phyloP scores from a whole-genome alignment of 1,284 basidiomycete genomes.

The Boletus semigastroideus region DNA sequence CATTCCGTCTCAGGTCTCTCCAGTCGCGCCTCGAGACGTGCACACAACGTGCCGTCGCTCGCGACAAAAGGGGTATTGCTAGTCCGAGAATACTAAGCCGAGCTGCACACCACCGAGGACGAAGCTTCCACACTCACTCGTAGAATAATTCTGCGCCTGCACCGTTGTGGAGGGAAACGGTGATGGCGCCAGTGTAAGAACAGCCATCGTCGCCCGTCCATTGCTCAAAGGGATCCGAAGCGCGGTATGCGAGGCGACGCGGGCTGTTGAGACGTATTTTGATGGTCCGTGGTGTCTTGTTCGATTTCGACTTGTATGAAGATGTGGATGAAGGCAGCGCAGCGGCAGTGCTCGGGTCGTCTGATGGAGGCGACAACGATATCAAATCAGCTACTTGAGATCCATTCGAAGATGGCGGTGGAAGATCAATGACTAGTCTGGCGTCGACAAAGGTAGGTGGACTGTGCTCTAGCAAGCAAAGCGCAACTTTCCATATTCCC shows the following conservation, averaged over 20 bases:
- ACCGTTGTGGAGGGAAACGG: slow-evolving; percentile 39
- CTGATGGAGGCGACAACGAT: slow-evolving; percentile 16
- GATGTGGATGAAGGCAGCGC: background rate
- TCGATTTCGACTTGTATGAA: slow-evolving; percentile 1
- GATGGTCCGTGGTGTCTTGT: slow-evolving; percentile 12
- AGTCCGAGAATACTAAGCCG: background rate
- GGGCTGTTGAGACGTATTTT: slow-evolving; percentile 18
- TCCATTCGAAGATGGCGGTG: slow-evolving; percentile 8
- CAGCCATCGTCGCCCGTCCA: slow-evolving; percentile 20
- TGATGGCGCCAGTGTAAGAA: slow-evolving; percentile 27
- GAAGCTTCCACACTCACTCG: slow-evolving; percentile 42
- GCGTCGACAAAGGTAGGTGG: slow-evolving; percentile 60
- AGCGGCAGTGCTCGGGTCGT: background rate
- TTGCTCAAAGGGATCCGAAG: slow-evolving; percentile 1
- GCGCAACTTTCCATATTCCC: slow-evolving; percentile 51
- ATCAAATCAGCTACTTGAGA: slow-evolving; percentile 11
- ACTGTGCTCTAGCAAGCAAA: slow-evolving; percentile 57
- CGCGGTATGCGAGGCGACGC: slow-evolving; percentile 20
- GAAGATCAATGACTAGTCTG: slow-evolving; percentile 50
- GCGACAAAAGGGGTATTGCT: slow-evolving; percentile 60
- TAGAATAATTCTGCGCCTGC: slow-evolving; percentile 51
- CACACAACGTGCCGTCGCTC: slow-evolving; percentile 51
- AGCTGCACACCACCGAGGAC: background rate
- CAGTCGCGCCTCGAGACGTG: slow-evolving; percentile 54
- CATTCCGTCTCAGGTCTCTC: slow-evolving; percentile 50